phyloP scores from a whole-genome alignment of 2,329 filamentous ascomycete species.

The Fusarium begoniae region DNA sequence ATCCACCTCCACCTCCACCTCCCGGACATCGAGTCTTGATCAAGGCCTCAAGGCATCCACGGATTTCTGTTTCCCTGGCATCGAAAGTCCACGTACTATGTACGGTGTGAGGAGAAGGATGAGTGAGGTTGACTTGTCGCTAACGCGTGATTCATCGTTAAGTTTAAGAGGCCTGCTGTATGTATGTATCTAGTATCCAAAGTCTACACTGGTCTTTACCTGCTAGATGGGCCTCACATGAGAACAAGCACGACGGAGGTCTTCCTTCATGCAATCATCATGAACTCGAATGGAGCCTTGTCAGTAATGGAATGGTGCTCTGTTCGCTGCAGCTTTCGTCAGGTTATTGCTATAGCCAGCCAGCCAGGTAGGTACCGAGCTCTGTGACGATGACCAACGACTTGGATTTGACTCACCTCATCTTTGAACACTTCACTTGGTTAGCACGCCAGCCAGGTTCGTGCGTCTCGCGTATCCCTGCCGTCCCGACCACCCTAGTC shows the following conservation, averaged over 20 bases:
- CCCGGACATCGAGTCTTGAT: conserved; percentile 15
- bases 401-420: conserved; percentile 31
- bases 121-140: not conserved
- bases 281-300: conserved; percentile 11
- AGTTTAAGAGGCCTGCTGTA: not conserved
- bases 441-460: conserved; percentile 39
- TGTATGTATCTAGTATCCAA: not conserved
- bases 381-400: conserved; percentile 21
- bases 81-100: not conserved
- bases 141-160: conserved; percentile 6
- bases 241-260: not conserved
- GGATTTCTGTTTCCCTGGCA: conserved; percentile 4
- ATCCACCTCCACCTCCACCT: conserved; percentile 37
- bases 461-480: conserved; percentile 44
- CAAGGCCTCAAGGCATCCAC: conserved; percentile 29
- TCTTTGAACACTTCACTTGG: conserved; percentile 29
- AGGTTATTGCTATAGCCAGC: not conserved
- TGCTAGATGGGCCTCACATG: conserved; percentile 4
- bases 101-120: conserved; percentile 17
- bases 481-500: conserved; percentile 35
- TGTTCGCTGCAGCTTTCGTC: conserved; percentile 7
- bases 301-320: not conserved
- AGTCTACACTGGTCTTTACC: not conserved
- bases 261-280: conserved; percentile 14
- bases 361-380: not conserved